Evolutionary conservation across 192 early-diverging fungal species (phyloP).

Genomic region (Thamnidium elegans): DNA sequence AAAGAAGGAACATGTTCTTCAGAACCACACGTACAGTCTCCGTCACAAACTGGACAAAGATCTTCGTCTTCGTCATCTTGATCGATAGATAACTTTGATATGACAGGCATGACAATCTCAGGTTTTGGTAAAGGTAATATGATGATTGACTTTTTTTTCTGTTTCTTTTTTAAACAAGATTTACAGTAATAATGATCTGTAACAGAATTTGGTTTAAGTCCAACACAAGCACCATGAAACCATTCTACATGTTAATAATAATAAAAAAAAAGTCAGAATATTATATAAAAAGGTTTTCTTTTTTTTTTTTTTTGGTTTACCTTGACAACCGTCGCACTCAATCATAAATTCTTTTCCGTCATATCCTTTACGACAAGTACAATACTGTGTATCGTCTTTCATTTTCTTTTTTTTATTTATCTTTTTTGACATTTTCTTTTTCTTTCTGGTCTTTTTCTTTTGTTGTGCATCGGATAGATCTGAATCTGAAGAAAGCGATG

Average conservation of each 20-base stretch:
- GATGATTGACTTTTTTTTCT: constrained; percentile 10
- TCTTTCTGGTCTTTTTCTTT: neutral
- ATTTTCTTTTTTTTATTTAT: constrained; percentile 7
- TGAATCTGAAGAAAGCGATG: constrained; percentile 29
- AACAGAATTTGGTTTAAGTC: constrained; percentile 37
- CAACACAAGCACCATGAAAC: constrained; percentile 57
- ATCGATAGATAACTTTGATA: constrained; percentile 7
- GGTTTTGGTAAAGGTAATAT: constrained; percentile 6
- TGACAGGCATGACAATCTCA: neutral
- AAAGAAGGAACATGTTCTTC: neutral
- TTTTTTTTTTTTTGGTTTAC: constrained; percentile 17
- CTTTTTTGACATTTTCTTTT: constrained; percentile 2
- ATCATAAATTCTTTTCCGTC: constrained; percentile 58
- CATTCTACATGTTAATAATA: constrained; percentile 40
- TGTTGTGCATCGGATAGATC: constrained; percentile 13
- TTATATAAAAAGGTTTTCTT: neutral
- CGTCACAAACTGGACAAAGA: constrained; percentile 54
- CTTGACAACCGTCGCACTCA: constrained; percentile 53
- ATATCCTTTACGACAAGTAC: constrained; percentile 49
- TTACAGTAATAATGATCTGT: constrained; percentile 31
- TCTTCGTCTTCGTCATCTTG: constrained; percentile 50
- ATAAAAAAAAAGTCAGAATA: neutral
- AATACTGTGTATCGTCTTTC: constrained; percentile 41
- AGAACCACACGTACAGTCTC: constrained; percentile 49
- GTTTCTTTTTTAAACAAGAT: constrained; percentile 31